Percentiles rank a stretch among this genome's conserved stretches.
Conservation (phyloP, 1,139 yeast species). For the Taphrina deformans region DNA sequence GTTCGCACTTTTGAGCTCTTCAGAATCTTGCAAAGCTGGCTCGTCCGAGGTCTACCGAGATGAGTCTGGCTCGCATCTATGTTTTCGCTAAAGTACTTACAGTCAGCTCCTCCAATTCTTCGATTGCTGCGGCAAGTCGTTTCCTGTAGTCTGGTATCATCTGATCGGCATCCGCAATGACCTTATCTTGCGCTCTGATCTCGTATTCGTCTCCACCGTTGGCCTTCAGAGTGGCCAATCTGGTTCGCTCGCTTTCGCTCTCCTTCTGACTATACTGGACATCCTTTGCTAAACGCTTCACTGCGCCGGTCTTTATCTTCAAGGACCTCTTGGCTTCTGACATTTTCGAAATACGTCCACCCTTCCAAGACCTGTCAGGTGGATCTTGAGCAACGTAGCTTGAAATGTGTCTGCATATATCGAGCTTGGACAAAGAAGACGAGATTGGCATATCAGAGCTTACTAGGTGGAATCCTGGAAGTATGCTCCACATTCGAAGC, state of each 20-base stretch:
- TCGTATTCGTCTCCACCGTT: constrained; percentile 33
- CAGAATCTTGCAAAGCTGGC: constrained; percentile 1
- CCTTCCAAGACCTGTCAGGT: no score
- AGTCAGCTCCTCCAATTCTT: constrained; percentile 17
- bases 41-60: constrained; percentile 11
- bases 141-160: constrained; percentile 30
- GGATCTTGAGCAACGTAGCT: no score
- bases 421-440: no score
- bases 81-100: no score
- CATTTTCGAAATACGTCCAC: constrained; percentile 2
- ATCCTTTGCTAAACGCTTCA: constrained; percentile 26
- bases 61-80: no score
- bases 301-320: constrained; percentile 26
- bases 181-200: constrained; percentile 28
- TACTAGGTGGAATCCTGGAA: no score
- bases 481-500: neutral
- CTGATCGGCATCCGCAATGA: constrained; percentile 32
- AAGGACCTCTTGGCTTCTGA: constrained; percentile 10
- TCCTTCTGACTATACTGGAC: constrained; percentile 21
- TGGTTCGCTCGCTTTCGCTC: constrained; percentile 10
- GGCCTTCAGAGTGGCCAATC: constrained; percentile 13
- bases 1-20: constrained; percentile 9
- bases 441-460: no score
- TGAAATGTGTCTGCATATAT: no score
- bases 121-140: constrained; percentile 15